Conservation (phyloP, 139 green algal species). For the Dunaliella sp. region DNA sequence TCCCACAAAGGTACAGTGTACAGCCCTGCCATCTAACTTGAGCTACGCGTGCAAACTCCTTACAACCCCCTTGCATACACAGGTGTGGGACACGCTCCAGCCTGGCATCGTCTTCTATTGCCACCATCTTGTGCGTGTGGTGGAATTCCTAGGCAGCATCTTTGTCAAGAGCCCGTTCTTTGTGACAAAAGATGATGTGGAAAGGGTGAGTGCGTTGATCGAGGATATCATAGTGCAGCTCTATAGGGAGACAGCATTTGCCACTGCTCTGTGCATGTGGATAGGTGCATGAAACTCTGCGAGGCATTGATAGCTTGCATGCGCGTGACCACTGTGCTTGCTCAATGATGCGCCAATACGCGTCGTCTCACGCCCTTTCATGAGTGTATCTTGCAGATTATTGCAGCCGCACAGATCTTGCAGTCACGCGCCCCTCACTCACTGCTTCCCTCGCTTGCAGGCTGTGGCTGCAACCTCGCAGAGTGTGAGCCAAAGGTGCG, state of each 20-base stretch:
- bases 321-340: background rate
- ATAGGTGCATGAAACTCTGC: background rate
- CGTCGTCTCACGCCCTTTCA: no score
- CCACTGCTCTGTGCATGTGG: background rate
- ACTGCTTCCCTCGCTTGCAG: background rate
- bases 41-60: no score
- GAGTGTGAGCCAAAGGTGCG: background rate
- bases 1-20: no score
- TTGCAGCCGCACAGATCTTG: background rate
- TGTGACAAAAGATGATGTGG: constrained; percentile 3
- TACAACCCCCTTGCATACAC: no score
- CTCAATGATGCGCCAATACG: no score
- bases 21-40: no score
- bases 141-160: constrained; percentile 21
- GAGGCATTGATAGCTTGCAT: background rate
- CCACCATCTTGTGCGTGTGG: constrained; percentile 28
- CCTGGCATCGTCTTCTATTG: constrained; percentile 31
- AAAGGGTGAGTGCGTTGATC: background rate
- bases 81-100: constrained; percentile 11
- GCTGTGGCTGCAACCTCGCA: background rate
- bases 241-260: background rate
- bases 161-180: constrained; percentile 36
- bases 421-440: background rate
- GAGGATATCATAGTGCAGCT: background rate
- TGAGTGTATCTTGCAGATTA: background rate